A percentile compares a stretch with the other conserved stretches of the same genome.
Evolutionary conservation across 352 stramenopile species (phyloP).

Genomic region (Phytopythium boreale): DNA sequence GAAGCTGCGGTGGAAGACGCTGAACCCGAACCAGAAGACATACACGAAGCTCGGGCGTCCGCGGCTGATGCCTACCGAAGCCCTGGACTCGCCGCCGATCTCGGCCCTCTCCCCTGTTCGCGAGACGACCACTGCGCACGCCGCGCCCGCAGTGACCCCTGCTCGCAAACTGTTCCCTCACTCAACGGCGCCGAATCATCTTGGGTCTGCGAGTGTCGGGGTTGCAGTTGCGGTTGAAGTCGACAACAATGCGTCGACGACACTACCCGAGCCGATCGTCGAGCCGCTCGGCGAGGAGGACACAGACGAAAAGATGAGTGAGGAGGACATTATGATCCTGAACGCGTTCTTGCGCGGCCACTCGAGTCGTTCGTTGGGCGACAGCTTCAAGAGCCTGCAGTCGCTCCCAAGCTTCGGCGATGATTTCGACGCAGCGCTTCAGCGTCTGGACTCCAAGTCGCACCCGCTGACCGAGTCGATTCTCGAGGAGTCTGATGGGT

Average conservation of each 20-base stretch:
- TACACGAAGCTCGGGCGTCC: constrained; percentile 74
- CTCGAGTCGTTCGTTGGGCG: constrained; percentile 39
- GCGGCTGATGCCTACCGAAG: constrained; percentile 47
- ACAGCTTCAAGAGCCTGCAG: constrained; percentile 34
- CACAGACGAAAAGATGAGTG: constrained; percentile 46
- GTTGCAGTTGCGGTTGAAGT: neutral
- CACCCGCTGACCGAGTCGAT: constrained; percentile 13
- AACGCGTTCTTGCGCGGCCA: constrained; percentile 55
- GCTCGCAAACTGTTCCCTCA: neutral
- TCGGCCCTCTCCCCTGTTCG: constrained; percentile 22
- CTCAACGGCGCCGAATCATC: neutral
- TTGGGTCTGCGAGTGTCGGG: neutral
- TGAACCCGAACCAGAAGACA: constrained; percentile 79
- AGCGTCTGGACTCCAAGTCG: constrained; percentile 28
- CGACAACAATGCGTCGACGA: constrained; percentile 6
- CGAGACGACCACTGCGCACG: neutral
- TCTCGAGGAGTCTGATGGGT: constrained; percentile 13
- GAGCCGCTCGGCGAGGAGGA: constrained; percentile 29
- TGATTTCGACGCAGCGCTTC: constrained; percentile 33
- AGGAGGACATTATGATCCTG: constrained; percentile 59
- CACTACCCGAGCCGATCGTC: constrained; percentile 42
- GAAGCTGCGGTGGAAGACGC: constrained; percentile 77
- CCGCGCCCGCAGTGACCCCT: neutral
- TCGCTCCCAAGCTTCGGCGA: constrained; percentile 31
- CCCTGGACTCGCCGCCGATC: constrained; percentile 28